Evolutionary conservation across 2,329 filamentous ascomycete genomes (phyloP).

Genomic region (Sporothrix inflata): DNA sequence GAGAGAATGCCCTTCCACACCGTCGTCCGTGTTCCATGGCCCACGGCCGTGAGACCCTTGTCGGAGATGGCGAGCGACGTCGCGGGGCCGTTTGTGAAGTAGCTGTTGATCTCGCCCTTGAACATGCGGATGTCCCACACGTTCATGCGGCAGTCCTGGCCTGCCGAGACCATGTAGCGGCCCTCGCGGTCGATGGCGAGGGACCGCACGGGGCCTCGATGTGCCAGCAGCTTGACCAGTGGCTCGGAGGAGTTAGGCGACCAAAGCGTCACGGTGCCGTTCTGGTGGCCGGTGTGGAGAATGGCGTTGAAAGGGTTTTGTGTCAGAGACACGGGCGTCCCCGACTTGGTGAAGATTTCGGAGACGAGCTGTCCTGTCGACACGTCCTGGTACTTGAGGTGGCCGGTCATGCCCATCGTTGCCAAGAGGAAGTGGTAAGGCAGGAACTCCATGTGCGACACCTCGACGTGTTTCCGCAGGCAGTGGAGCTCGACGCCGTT

Average conservation of each 20-base stretch:
- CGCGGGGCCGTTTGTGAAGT: constrained; percentile 81
- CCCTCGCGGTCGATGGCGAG: constrained; percentile 87
- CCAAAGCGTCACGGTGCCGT: constrained; percentile 93
- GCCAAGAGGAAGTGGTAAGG: constrained; percentile 95
- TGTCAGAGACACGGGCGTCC: constrained; percentile 77
- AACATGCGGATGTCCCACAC: constrained; percentile 46
- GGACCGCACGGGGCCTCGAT: constrained; percentile 84
- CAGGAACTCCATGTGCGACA: constrained; percentile 91
- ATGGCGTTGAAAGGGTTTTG: constrained; percentile 95
- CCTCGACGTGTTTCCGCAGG: constrained; percentile 85
- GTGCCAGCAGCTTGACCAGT: constrained; percentile 87
- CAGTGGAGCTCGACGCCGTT: constrained; percentile 91
- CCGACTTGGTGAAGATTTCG: constrained; percentile 82
- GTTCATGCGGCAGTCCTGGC: constrained; percentile 36
- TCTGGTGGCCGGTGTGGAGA: constrained; percentile 89
- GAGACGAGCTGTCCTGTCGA: constrained; percentile 88
- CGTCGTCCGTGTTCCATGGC: constrained; percentile 86
- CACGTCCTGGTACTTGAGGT: constrained; percentile 91
- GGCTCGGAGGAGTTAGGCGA: constrained; percentile 87
- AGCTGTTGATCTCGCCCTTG: constrained; percentile 80
- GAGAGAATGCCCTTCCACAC: constrained; percentile 81
- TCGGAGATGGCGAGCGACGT: constrained; percentile 88
- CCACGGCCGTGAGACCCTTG: constrained; percentile 81
- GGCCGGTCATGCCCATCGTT: constrained; percentile 79
- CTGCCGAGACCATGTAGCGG: constrained; percentile 53